phyloP scores from a whole-genome alignment of 495 filamentous ascomycete species.

The Thermochaetoides thermophila region DNA sequence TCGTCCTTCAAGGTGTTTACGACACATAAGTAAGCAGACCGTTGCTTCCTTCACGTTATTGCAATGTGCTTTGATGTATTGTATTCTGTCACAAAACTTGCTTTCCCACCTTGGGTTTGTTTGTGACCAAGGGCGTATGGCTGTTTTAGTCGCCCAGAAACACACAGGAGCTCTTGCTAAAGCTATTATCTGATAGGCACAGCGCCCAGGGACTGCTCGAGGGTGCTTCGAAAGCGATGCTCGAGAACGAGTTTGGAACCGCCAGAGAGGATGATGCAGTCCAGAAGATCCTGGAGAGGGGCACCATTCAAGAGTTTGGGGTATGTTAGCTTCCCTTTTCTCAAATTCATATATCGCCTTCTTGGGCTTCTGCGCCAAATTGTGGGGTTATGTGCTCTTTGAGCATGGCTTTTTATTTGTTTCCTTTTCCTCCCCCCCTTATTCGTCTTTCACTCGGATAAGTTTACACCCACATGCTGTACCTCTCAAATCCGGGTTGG shows the following conservation, averaged over 20 bases:
- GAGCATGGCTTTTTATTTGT: conserved; percentile 1
- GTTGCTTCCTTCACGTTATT: no score
- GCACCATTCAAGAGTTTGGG: conserved; percentile 48
- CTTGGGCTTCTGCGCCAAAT: no score
- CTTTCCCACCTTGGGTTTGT: no score
- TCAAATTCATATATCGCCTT: neutral
- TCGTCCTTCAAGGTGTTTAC: conserved; percentile 81
- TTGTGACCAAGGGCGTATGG: no score
- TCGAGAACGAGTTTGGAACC: conserved; percentile 84
- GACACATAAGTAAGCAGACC: conserved; percentile 69
- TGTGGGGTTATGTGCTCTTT: no score
- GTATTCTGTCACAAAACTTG: no score
- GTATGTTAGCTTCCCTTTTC: conserved; percentile 34
- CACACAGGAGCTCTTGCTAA: neutral
- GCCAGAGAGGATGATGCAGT: conserved; percentile 61
- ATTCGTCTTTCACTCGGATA: neutral
- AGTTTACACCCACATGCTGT: no score
- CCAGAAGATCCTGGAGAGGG: conserved; percentile 62
- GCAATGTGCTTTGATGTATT: no score
- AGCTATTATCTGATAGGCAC: conserved; percentile 39
- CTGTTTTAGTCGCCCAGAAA: neutral
- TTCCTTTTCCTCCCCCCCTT: neutral
- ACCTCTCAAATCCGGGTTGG: no score
- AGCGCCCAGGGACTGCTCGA: conserved; percentile 72
- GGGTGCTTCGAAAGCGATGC: conserved; percentile 49